A percentile compares a stretch with the other conserved stretches of the same genome.
These are phyloP conservation scores for Podospora bellae-mahoneyi DNA, from an alignment of 495 filamentous ascomycete species.

Conservation along the genomic window DNA sequence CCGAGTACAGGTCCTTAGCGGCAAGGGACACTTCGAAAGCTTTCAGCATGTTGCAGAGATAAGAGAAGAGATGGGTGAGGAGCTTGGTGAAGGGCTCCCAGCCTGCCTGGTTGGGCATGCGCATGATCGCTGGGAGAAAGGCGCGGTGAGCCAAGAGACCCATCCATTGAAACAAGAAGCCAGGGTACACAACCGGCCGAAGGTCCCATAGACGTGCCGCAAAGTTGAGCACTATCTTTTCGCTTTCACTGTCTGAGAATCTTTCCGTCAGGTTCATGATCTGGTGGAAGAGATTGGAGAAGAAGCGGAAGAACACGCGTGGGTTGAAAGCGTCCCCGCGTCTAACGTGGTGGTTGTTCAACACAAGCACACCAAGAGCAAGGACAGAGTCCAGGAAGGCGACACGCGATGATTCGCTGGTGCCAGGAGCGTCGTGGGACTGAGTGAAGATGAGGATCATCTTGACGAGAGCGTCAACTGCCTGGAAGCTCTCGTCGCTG, in stretches of 20 bases:
- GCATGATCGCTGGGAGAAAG: constrained; percentile 79
- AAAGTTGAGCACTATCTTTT: constrained; percentile 68
- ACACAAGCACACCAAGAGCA: constrained; percentile 69
- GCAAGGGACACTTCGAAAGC: constrained; percentile 62
- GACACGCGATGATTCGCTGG: constrained; percentile 46
- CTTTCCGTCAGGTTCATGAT: constrained; percentile 35
- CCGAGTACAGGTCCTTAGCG: constrained; percentile 80
- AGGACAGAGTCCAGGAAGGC: constrained; percentile 72
- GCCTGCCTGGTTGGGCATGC: constrained; percentile 63
- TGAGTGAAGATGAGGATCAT: constrained; percentile 72
- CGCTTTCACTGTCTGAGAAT: constrained; percentile 52
- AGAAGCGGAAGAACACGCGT: constrained; percentile 86
- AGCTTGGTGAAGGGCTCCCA: constrained; percentile 74
- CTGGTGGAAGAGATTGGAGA: constrained; percentile 78
- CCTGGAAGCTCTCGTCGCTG: constrained; percentile 66
- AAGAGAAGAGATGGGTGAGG: constrained; percentile 68
- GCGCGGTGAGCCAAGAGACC: constrained; percentile 76
- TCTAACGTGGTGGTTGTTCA: constrained; percentile 81
- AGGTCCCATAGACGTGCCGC: constrained; percentile 71
- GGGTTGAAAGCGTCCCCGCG: constrained; percentile 79
- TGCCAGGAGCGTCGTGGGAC: constrained; percentile 54
- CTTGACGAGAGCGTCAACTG: constrained; percentile 83
- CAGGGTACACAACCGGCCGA: constrained; percentile 70
- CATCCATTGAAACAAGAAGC: constrained; percentile 83
- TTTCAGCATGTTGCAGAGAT: constrained; percentile 78